Percentiles rank a stretch among this genome's conserved stretches.
phyloP scores from a whole-genome alignment of 257 asterid species.

The Scutellaria galericulata region DNA sequence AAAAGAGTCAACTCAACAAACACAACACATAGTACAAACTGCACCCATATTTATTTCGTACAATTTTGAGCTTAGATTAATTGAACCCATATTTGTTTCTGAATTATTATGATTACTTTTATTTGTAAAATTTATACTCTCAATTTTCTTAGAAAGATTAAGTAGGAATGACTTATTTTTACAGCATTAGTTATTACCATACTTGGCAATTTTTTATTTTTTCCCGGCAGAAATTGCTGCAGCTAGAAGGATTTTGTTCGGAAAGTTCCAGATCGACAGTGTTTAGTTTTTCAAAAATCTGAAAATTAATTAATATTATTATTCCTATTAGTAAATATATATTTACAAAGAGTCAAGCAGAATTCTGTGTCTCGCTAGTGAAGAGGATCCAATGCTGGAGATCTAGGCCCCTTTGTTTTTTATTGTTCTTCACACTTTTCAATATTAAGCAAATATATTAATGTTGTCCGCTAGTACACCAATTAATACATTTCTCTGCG shows the following conservation, averaged over 20 bases:
- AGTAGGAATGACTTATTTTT: no score
- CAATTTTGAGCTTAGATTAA: no score
- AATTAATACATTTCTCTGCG: slow-evolving; percentile 24
- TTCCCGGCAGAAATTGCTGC: slow-evolving; percentile 13
- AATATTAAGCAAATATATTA: slow-evolving; percentile 12
- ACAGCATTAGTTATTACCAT: no score
- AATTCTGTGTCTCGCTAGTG: not conserved
- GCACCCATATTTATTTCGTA: no score
- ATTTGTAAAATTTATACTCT: not conserved
- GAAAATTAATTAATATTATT: not conserved
- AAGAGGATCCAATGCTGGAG: slow-evolving; percentile 50
- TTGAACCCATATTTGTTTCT: no score
- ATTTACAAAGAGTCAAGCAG: no score
- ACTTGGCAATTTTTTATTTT: not conserved
- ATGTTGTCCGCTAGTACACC: slow-evolving; percentile 24
- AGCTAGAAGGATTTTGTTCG: not conserved
- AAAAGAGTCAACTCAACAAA: no score
- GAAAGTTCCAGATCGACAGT: slow-evolving; percentile 24
- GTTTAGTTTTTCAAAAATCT: not conserved
- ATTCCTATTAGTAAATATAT: not conserved
- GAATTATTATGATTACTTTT: not conserved
- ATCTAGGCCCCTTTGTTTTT: not conserved
- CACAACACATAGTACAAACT: no score
- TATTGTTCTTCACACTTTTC: slow-evolving; percentile 30
- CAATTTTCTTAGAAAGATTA: no score